Evolutionary conservation across 108 stramenopile genomes (phyloP), one percentile per base, ranked within the genome.

Genomic region (Licmophora abbreviata): DNA sequence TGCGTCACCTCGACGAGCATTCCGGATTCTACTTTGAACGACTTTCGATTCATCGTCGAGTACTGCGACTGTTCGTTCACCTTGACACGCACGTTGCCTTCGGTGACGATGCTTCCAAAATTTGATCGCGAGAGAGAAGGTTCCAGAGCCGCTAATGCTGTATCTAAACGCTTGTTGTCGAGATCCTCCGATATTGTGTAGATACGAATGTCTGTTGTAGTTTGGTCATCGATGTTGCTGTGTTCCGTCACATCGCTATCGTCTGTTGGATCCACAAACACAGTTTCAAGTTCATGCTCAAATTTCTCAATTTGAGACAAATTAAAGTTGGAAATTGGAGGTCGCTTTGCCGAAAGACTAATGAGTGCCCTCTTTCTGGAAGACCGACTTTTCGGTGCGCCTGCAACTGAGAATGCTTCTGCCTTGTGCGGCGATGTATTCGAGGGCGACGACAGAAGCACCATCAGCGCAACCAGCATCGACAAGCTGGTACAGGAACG

Each of bases 81-180:
- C 28, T 54, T 9, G 32, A 65, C 28, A 27, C 44, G 45, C 11
- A 51, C 48, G 18, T 48, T 33, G 18, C 73, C 76, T 5, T 71
- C 70, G 9, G 48, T 40, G 3, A 81, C 62, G 25, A 75, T 29
- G 21, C 48, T 59, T 29, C 75, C 80, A 63, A 68, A 70, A 14
- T 44, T 32, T 8, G 75, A 77, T 48, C 80, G 54, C 21, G 80
- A 81, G 20, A 71, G 18, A 1, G 46, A 18, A 3, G 72, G 66
- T 36, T 57, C 46, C 18, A 48, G 23, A 12, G 47, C 51, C 14
- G 71, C 59, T 12, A 81, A 15, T 20, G 54, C 68, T 8, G 74
- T 71, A 41, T 81, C 80, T 21, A 81, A 68, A 12, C 80, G 47
- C 42, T 71, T 61, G 26, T 62, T 61, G 56, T 72, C 26, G 25